phyloP scores from a whole-genome alignment of 371 early-diverging fungal species.

The Apophysomyces sp. region DNA sequence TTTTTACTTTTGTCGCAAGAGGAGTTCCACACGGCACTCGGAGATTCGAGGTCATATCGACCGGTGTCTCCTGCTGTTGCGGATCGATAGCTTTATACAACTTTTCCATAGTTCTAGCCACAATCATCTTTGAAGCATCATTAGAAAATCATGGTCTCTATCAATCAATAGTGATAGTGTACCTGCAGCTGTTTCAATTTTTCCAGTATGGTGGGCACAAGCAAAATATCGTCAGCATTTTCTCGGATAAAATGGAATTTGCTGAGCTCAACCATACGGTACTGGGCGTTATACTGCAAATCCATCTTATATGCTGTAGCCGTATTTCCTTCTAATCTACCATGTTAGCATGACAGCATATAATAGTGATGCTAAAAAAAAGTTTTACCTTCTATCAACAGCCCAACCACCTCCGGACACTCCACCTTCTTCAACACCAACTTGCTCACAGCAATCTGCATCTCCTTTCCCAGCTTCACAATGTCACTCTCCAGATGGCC shows the following conservation, averaged over 20 bases:
- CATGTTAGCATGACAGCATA: background rate
- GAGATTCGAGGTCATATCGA: background rate
- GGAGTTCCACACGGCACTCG: background rate
- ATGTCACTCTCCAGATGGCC: constrained; percentile 8
- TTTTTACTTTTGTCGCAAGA: background rate
- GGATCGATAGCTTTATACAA: background rate
- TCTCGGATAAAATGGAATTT: background rate
- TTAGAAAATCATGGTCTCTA: background rate
- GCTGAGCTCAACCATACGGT: constrained; percentile 1
- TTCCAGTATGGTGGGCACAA: background rate
- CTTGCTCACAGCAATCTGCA: constrained; percentile 12
- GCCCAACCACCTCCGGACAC: constrained; percentile 14
- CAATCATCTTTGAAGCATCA: background rate
- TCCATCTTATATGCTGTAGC: background rate
- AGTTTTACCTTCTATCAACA: constrained; percentile 8
- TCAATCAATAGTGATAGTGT: background rate
- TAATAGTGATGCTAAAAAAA: background rate
- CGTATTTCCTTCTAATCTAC: background rate
- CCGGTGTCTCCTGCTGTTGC: background rate
- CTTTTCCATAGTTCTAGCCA: background rate
- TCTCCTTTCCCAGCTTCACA: constrained; percentile 4
- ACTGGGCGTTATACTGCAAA: background rate
- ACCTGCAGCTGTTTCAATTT: background rate
- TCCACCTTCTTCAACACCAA: constrained; percentile 13
- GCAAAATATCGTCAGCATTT: background rate